Percentiles rank a stretch among this genome's conserved stretches.
These are phyloP conservation scores for Tilletia indica DNA, from an alignment of 1,284 basidiomycete genomes.

Conservation along the genomic window DNA sequence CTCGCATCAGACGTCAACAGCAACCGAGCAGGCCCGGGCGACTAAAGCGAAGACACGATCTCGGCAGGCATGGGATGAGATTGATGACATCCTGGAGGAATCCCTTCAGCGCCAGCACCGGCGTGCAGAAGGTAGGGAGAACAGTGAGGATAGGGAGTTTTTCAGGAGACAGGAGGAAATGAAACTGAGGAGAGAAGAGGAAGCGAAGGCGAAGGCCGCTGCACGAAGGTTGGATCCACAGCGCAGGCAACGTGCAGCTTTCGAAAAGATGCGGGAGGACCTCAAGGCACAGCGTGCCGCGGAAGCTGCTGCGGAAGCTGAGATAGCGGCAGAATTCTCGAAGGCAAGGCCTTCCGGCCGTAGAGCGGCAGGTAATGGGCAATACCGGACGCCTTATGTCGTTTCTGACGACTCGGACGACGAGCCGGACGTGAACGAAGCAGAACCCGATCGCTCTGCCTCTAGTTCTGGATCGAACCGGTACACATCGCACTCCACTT, in stretches of 20 bases:
- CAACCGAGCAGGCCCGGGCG: not conserved
- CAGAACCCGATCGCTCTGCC: not conserved
- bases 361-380: not conserved
- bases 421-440: not conserved
- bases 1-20: too few species aligned
- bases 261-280: not conserved
- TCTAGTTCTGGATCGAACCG: too few species aligned
- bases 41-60: not conserved
- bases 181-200: too few species aligned
- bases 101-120: not conserved
- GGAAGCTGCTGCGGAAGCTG: not conserved
- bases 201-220: too few species aligned
- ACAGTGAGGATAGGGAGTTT: too few species aligned
- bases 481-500: too few species aligned
- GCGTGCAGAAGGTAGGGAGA: not conserved
- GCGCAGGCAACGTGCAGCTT: not conserved
- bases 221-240: not conserved
- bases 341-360: not conserved
- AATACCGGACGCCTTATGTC: not conserved
- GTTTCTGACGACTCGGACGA: slow-evolving; percentile 4
- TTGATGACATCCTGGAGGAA: not conserved
- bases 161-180: too few species aligned
- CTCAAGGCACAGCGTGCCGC: not conserved
- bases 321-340: not conserved
- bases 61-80: not conserved